Evolutionary conservation across 2,329 filamentous ascomycete species (phyloP), one percentile per base, ranked within the genome.

Genomic region (Lasiodiplodia sp.): DNA sequence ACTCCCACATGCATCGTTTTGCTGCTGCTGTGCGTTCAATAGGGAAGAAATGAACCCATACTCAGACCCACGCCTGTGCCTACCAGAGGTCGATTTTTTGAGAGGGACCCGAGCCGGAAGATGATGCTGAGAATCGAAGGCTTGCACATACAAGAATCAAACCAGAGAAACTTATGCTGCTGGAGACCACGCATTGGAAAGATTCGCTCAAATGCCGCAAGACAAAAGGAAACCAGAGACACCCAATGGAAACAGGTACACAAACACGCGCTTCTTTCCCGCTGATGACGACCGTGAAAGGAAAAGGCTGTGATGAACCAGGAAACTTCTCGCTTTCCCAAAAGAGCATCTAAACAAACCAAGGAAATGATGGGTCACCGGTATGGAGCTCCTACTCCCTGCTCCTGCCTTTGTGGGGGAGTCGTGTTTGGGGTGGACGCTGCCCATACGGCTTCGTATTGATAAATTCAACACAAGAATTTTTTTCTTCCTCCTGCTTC

Each of bases 161-260:
- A 60, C 28, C 38, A 67, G 52, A 51, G 52, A 63, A 64, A 14
- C 47, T n/a, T 14, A 67, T 67, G 55, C 65, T 28, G 52, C 37
- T 52, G 60, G 44, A 64, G 18, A 51, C 65, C 49, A 37, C 21
- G 28, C 28, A 40, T 25, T 16, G 31, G 14, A 47, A 58, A 57
- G 28, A 68, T 47, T 63, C 66, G 66, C 66, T 68, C 66, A 68
- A 68, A 68, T 68, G 66, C 66, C 55, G 47, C 63, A 63, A 38
- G 28, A 64, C 25, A 38, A 40, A 40, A 37, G 44, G 40, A 51
- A 55, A 37, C 16, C n/a, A 40, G 5, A 52, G 52, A 49, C 44
- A 49, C 44, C 65, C 65, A 68, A 63, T 44, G 11, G 28, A 38
- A 68, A 68, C 55, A 68, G 44, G 31, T 68, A 68, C 66, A 68